Evolutionary conservation across 257 asterid species (phyloP).

Genomic region (Echium plantagineum): DNA sequence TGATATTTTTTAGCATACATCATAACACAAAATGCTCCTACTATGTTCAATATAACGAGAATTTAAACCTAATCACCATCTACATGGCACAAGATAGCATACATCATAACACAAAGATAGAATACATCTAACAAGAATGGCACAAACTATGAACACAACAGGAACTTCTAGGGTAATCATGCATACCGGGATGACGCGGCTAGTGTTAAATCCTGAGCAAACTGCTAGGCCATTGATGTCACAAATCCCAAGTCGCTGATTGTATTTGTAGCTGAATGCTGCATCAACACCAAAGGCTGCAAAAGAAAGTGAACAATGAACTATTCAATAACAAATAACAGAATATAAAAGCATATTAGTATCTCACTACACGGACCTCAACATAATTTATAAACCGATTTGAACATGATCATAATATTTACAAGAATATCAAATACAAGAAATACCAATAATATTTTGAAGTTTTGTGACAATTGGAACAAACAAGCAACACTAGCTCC

Average conservation of each 20-base stretch:
- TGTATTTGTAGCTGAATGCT: constrained; percentile 87
- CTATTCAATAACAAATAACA: neutral
- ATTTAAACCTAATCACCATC: neutral
- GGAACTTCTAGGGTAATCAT: constrained; percentile 6
- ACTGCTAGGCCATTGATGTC: constrained; percentile 68
- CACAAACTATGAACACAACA: neutral
- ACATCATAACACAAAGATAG: no score
- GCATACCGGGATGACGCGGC: constrained; percentile 93
- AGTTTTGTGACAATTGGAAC: neutral
- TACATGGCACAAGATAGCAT: no score
- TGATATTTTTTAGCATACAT: neutral
- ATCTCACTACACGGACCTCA: neutral
- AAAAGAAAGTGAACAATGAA: constrained; percentile 7
- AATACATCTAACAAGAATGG: neutral
- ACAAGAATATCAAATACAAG: neutral
- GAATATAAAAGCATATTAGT: neutral
- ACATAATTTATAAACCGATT: neutral
- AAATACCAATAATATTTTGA: neutral
- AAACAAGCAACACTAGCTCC: neutral
- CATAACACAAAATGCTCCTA: neutral
- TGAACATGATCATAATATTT: neutral
- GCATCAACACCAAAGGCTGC: constrained; percentile 95
- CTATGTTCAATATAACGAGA: neutral
- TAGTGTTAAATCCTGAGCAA: constrained; percentile 83
- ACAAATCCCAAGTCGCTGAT: constrained; percentile 68